Evolutionary conservation across 768 basidiomycete species (phyloP).

Genomic region (Omphalotus guepiniiformis): DNA sequence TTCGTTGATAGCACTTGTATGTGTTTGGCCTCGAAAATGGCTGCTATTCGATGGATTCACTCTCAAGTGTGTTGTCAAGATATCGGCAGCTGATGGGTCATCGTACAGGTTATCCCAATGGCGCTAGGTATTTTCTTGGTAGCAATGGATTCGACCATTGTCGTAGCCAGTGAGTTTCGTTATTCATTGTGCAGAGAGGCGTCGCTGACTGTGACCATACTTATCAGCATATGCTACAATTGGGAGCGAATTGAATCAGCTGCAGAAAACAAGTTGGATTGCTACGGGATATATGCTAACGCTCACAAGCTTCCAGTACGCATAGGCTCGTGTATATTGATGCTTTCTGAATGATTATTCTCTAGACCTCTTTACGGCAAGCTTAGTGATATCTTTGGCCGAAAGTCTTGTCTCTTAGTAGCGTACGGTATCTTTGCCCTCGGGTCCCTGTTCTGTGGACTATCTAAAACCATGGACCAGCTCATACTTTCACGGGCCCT

Average conservation of each 20-base stretch:
- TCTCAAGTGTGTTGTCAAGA: neutral
- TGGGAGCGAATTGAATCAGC: conserved; percentile 54
- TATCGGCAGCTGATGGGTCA: neutral
- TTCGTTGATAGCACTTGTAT: conserved; percentile 18
- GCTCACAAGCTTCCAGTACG: conserved; percentile 56
- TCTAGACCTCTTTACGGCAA: conserved; percentile 60
- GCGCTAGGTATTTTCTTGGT: conserved; percentile 42
- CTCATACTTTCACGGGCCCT: conserved; percentile 30
- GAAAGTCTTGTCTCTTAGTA: conserved; percentile 8
- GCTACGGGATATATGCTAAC: conserved; percentile 61
- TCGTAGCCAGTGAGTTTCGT: conserved; percentile 41
- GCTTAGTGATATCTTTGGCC: conserved; percentile 53
- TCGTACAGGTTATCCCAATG: conserved; percentile 39
- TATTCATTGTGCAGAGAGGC: neutral
- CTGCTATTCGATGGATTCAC: no score
- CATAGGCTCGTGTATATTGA: neutral
- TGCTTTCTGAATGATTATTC: conserved; percentile 3
- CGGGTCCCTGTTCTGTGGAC: conserved; percentile 29
- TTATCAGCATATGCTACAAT: conserved; percentile 39
- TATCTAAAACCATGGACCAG: conserved; percentile 28
- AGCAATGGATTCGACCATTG: conserved; percentile 48
- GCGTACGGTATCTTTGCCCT: conserved; percentile 30
- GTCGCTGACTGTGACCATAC: neutral
- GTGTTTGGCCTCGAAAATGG: conserved; percentile 17
- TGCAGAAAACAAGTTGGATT: conserved; percentile 66